Evolutionary conservation across 2,329 filamentous ascomycete genomes (phyloP), one percentile per base, ranked within the genome.

Genomic region (Fusarium ambrosium): DNA sequence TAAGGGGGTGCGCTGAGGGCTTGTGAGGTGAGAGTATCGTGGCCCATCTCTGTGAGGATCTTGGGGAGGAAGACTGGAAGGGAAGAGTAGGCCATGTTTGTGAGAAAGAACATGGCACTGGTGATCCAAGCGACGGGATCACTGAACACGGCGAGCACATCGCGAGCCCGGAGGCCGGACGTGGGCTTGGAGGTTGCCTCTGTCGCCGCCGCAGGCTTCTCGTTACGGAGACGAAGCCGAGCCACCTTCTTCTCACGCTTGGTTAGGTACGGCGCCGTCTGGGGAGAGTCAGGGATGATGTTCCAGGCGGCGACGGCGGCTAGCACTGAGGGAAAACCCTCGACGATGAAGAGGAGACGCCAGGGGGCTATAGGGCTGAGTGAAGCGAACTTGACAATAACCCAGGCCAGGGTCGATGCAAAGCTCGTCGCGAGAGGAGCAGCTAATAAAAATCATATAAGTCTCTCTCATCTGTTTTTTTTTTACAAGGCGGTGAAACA

Each of bases 61-160:
- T 93, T 95, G 39, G 95, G 95, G 4, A 97, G 88, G 81, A 97
- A 97, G 59, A 97, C 94, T 4, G 95, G 95, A 80, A 97, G 91
- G 24, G 93, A 96, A 79, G 92, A 92, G 85, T 97, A 98, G 14
- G 95, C 93, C 81, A 97, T 93, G 83, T 98, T 97, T 79, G 93
- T 92, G 82, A 92, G 91, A 86, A 97, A 95, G 86, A 97, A 94
- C 90, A 97, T 97, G 77, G 90, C 83, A 1, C 94, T 92, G 6
- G 93, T 93, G 48, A 96, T 86, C 85, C 94, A 96, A 45, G 81
- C 79, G 64, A 82, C 74, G 58, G 82, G 82, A 68, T 84, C 82
- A 37, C 70, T 58, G 60, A 84, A 77, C 16, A 84, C 79, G 70
- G 88, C 84, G 16, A 90, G 79, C 45, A 93, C 86, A 75, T 93